Conservation (phyloP, 495 filamentous ascomycete species). For the Penicillium lividum region DNA sequence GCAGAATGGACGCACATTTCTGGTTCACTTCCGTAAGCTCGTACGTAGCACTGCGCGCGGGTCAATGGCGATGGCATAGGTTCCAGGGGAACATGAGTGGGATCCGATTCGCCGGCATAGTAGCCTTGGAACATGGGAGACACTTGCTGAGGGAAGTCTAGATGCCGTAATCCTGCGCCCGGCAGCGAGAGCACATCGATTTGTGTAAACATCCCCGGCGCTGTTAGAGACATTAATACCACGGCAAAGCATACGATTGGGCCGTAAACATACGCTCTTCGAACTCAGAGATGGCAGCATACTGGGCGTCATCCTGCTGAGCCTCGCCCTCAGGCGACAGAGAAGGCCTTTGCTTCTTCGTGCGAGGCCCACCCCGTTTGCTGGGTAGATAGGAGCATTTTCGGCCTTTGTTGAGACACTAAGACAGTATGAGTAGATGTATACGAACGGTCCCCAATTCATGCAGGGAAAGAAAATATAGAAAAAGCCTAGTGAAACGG, state of each 20-base stretch:
- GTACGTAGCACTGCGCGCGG: slow-evolving; percentile 32
- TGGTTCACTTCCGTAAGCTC: slow-evolving; percentile 44
- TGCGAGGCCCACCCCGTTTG: slow-evolving; percentile 57
- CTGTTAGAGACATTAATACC: slow-evolving; percentile 23
- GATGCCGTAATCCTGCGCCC: slow-evolving; percentile 42
- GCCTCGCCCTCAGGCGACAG: slow-evolving; percentile 25
- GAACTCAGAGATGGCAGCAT: slow-evolving; percentile 28
- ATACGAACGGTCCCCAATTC: not conserved
- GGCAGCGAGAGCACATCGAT: slow-evolving; percentile 48
- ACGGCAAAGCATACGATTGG: not conserved
- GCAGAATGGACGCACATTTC: slow-evolving; percentile 37
- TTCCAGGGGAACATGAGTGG: slow-evolving; percentile 34
- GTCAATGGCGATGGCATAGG: slow-evolving; percentile 35
- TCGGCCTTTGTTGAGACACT: slow-evolving; percentile 56
- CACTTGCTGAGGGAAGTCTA: slow-evolving; percentile 40
- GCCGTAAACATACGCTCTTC: slow-evolving; percentile 36
- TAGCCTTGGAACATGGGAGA: slow-evolving; percentile 41
- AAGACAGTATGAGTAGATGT: slow-evolving; percentile 3
- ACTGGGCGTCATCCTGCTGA: slow-evolving; percentile 25
- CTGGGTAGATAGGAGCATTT: slow-evolving; percentile 58
- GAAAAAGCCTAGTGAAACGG: not conserved
- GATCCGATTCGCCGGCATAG: slow-evolving; percentile 29
- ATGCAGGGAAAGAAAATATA: not conserved
- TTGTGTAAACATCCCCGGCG: slow-evolving; percentile 42
- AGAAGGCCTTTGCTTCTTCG: slow-evolving; percentile 41